phyloP scores from a whole-genome alignment of 2,329 filamentous ascomycete species.

The Ophiostoma angusticollis region DNA sequence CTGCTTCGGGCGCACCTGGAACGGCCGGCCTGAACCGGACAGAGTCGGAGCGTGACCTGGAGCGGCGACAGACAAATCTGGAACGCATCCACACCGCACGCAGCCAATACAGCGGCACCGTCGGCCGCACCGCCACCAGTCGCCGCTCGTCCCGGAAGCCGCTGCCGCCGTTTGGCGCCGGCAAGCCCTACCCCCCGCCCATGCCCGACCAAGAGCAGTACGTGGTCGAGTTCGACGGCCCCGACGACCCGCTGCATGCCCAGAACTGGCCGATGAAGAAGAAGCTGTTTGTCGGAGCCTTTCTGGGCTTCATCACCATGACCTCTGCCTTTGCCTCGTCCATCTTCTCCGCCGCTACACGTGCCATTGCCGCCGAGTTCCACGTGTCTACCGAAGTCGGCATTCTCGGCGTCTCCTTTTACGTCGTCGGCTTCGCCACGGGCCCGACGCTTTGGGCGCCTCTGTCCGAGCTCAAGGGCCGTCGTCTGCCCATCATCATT shows the following conservation, averaged over 20 bases:
- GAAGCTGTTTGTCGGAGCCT: constrained; percentile 57
- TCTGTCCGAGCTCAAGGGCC: constrained; percentile 57
- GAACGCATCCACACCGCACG: constrained; percentile 58
- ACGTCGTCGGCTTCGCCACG: constrained; percentile 59
- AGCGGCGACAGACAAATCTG: constrained; percentile 55
- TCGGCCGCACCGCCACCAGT: constrained; percentile 40
- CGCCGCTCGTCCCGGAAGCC: constrained; percentile 36
- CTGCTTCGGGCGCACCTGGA: constrained; percentile 14
- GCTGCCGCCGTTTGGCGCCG: constrained; percentile 56
- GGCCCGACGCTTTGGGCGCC: constrained; percentile 63
- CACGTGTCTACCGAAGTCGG: constrained; percentile 49
- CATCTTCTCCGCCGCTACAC: constrained; percentile 59
- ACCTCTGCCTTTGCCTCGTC: constrained; percentile 60
- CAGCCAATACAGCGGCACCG: constrained; percentile 59
- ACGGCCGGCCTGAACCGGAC: constrained; percentile 42
- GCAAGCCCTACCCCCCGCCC: constrained; percentile 60
- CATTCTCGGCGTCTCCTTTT: constrained; percentile 53
- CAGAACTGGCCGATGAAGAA: constrained; percentile 76
- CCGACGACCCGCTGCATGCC: constrained; percentile 69
- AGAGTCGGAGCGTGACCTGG: constrained; percentile 54
- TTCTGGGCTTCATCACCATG: constrained; percentile 63
- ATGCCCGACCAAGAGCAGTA: constrained; percentile 63
- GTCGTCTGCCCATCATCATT: constrained; percentile 47
- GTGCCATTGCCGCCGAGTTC: constrained; percentile 42
- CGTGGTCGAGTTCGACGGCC: constrained; percentile 70